phyloP scores from a whole-genome alignment of 1,284 basidiomycete species.

The Meira nashicola region DNA sequence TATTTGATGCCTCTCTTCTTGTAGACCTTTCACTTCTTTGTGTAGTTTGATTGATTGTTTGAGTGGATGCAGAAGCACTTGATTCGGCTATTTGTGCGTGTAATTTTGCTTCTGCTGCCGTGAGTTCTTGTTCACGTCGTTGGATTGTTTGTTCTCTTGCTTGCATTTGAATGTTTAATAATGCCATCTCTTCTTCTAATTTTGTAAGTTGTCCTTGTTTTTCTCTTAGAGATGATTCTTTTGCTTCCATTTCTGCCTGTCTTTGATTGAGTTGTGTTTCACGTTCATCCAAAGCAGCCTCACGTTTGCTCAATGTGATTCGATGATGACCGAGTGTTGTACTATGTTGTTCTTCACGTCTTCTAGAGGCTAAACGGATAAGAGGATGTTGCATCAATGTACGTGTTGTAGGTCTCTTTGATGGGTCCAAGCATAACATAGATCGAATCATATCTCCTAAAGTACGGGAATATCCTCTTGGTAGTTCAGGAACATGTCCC shows the following conservation, averaged over 20 bases:
- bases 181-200: constrained; percentile 15
- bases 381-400: constrained; percentile 74
- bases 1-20: no score
- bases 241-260: constrained; percentile 17
- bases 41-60: no score
- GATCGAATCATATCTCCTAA: constrained; percentile 71
- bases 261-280: constrained; percentile 8
- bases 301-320: constrained; percentile 56
- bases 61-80: no score
- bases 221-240: not conserved
- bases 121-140: not conserved
- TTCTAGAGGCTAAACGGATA: constrained; percentile 60
- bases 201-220: not conserved
- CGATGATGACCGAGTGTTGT: constrained; percentile 60
- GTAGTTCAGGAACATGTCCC: constrained; percentile 77
- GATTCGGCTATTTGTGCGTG: no score
- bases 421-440: constrained; percentile 65
- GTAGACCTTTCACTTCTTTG: no score
- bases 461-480: constrained; percentile 70
- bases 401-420: constrained; percentile 72
- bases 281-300: constrained; percentile 50
- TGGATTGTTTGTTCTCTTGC: constrained; percentile 1
- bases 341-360: constrained; percentile 12
- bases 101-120: not conserved
- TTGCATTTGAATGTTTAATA: constrained; percentile 11